phyloP scores from a whole-genome alignment of 2,329 filamentous ascomycete species.

The Ophiostoma pallidulum region DNA sequence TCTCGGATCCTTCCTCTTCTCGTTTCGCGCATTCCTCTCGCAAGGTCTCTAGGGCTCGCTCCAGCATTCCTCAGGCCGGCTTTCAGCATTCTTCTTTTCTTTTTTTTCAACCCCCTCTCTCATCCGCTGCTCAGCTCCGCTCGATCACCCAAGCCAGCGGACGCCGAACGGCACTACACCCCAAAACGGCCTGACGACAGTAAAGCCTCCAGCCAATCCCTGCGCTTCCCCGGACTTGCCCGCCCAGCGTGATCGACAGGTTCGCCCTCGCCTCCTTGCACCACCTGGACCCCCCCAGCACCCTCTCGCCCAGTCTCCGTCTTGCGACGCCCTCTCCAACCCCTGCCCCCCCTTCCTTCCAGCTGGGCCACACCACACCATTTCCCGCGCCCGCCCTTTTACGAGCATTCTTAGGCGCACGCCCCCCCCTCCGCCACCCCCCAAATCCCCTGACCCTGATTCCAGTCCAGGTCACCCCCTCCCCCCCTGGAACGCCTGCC shows the following conservation, averaged over 20 bases:
- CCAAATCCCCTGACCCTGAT: not conserved
- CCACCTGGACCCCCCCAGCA: not conserved
- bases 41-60: too few relatives aligned
- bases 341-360: constrained; percentile 4
- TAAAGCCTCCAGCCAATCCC: constrained; percentile 1
- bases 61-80: constrained; percentile 11
- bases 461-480: constrained; percentile 14
- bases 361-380: constrained; percentile 8
- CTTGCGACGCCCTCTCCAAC: not conserved
- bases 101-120: not conserved
- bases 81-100: not conserved
- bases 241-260: constrained; percentile 8
- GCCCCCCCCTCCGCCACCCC: constrained; percentile 1
- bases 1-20: not conserved
- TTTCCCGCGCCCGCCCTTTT: not conserved
- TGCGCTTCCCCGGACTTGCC: constrained; percentile 10
- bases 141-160: not conserved
- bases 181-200: not conserved
- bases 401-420: not conserved
- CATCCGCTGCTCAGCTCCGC: not conserved
- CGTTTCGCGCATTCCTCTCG: not conserved
- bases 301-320: not conserved
- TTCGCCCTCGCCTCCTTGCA: constrained; percentile 11
- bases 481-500: constrained; percentile 14
- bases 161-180: not conserved